Base-by-base conservation (phyloP, 2,329 filamentous ascomycete genomes). In the Alternaria rosae region DNA sequence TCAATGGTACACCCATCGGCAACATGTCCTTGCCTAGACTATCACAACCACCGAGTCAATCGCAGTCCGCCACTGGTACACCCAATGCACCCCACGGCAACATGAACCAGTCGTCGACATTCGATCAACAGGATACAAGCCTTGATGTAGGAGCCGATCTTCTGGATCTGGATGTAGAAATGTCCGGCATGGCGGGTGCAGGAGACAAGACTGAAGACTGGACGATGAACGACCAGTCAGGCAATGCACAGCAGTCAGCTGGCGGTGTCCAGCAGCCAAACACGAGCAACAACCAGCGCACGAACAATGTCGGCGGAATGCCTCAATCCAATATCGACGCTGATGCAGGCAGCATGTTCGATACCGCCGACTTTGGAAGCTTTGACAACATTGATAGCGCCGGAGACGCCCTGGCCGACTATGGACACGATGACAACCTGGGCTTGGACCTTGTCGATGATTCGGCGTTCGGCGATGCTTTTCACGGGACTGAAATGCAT, bases 1-100 rank as follows among this genome's bases (percentile, higher is more conserved):
- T 85, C 82, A 41, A 85, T 80, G 58, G 87, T 3, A 91, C 89
- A 7, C 88, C 89, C 0, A 79, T 82, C 23, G 88, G 87, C 70
- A 88, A 83, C 74, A 84, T 88, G 71, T 85, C 87, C 1, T 87
- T 88, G 2, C 88, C 88, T 10, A 87, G 67, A 20, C 58, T 79
- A 43, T 79, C 78, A 21, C 78, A 90, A 70, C 80, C 86, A 28
- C 85, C 86, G 28, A 75, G 85, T n/a, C 88, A 88, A 50, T 82
- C 84, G 10, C 85, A 86, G 50, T 90, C 88, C 2, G 83, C 82
- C 47, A 85, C 83, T 15, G 85, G 83, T 6, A 91, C 88, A 7
- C 88, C 88, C 35, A 76, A 73, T 44, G 77, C 78, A 5, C 62
- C 73, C 21, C 53, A 62, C 11, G 62, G 66, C 15, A 71, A 74